phyloP scores from a whole-genome alignment of 495 filamentous ascomycete genomes.

The Aspergillus bridgeri region DNA sequence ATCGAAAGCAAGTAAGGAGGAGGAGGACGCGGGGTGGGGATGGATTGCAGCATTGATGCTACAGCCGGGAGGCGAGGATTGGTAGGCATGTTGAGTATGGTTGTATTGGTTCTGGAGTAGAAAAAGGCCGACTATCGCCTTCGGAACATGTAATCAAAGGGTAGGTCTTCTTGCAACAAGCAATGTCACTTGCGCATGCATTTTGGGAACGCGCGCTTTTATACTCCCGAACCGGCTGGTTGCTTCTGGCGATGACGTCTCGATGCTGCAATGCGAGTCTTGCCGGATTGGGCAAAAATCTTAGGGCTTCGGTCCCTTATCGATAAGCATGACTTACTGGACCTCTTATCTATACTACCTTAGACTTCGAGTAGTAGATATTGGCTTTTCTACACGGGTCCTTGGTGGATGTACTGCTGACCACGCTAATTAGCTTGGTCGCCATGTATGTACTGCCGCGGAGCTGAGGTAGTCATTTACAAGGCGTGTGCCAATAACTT shows the following conservation, averaged over 20 bases:
- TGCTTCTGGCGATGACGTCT: conserved; percentile 26
- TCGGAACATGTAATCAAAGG: too few species aligned
- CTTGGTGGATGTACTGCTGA: too few species aligned
- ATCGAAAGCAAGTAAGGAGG: conserved; percentile 14
- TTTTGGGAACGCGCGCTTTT: too few species aligned
- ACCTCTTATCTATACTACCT: too few species aligned
- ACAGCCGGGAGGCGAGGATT: conserved; percentile 10
- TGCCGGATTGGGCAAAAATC: not conserved
- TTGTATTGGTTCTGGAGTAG: not conserved
- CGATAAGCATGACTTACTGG: conserved; percentile 21
- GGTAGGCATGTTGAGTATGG: conserved; percentile 11
- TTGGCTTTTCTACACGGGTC: not conserved
- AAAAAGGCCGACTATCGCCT: not conserved
- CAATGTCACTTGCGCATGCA: not conserved
- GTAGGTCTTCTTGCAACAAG: too few species aligned
- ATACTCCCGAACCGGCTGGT: too few species aligned
- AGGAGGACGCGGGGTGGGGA: conserved; percentile 11
- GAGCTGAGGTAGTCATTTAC: too few species aligned
- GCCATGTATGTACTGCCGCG: too few species aligned
- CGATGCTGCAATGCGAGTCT: conserved; percentile 27
- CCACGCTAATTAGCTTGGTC: too few species aligned
- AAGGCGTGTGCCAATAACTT: too few species aligned
- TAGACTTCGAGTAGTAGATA: not conserved
- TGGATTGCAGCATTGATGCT: conserved; percentile 6
- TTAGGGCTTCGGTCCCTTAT: conserved; percentile 25